Conservation (phyloP, 2,329 filamentous ascomycete genomes). For the Biscogniauxia sp. region DNA sequence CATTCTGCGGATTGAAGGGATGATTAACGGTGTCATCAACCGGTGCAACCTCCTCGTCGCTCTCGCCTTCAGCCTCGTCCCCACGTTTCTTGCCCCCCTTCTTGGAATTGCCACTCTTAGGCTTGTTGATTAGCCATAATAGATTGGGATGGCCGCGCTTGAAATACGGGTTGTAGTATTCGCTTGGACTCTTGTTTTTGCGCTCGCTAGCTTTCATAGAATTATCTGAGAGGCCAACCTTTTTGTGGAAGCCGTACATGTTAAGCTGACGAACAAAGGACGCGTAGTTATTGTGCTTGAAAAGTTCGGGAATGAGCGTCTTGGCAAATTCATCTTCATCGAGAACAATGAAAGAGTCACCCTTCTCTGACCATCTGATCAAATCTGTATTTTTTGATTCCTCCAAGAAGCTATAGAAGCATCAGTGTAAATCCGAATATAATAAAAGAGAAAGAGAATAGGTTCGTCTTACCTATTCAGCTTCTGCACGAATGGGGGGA, state of each 20-base stretch:
- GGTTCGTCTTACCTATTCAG: conserved; percentile 74
- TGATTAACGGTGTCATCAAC: conserved; percentile 46
- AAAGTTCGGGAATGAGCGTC: conserved; percentile 93
- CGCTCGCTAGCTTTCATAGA: conserved; percentile 96
- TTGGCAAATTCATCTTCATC: conserved; percentile 99
- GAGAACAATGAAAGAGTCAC: conserved; percentile 92
- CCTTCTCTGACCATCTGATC: conserved; percentile 95
- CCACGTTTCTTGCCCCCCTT: conserved; percentile 58
- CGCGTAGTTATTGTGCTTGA: conserved; percentile 98
- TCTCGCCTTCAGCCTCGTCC: conserved; percentile 67
- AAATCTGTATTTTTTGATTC: conserved; percentile 89
- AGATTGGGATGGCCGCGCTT: conserved; percentile 88
- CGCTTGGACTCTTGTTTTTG: conserved; percentile 96
- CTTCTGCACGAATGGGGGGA: conserved; percentile 97
- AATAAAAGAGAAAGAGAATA: not conserved
- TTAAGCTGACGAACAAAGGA: conserved; percentile 95
- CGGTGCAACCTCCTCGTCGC: conserved; percentile 59
- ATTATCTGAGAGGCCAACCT: conserved; percentile 88
- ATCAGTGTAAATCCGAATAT: conserved; percentile 4
- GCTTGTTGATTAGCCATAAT: conserved; percentile 94
- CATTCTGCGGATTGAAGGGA: conserved; percentile 26
- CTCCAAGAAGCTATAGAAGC: conserved; percentile 75
- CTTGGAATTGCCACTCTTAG: conserved; percentile 67
- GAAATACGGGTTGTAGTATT: conserved; percentile 97
- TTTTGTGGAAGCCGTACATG: conserved; percentile 98